These are phyloP conservation scores for Hypoxylon sp. DNA, from an alignment of 2,329 filamentous ascomycete species.

Conservation along the genomic window DNA sequence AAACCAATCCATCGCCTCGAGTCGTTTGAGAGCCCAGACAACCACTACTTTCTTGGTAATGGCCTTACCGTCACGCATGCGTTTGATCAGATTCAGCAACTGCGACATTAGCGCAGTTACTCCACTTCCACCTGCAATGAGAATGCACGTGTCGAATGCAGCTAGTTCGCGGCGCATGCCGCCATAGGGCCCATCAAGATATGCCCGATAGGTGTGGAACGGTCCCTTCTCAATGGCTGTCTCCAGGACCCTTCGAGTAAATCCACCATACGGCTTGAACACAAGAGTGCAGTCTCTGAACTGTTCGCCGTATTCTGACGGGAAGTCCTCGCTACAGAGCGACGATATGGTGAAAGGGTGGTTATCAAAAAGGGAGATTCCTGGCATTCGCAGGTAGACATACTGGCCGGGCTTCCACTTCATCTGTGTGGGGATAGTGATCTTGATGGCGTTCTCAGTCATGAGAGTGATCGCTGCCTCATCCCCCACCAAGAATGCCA, in stretches of 20 bases:
- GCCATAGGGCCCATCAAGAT: constrained; percentile 94
- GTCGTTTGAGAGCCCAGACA: constrained; percentile 92
- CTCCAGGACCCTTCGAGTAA: constrained; percentile 87
- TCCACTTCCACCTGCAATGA: constrained; percentile 94
- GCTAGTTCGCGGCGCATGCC: constrained; percentile 92
- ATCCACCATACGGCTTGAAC: constrained; percentile 92
- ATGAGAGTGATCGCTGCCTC: constrained; percentile 91
- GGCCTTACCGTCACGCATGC: constrained; percentile 94
- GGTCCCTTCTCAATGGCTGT: constrained; percentile 88
- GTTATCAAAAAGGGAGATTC: constrained; percentile 90
- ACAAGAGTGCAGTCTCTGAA: constrained; percentile 92
- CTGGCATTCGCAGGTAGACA: constrained; percentile 93
- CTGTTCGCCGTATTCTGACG: constrained; percentile 88
- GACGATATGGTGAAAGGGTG: constrained; percentile 97
- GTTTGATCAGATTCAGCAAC: constrained; percentile 92
- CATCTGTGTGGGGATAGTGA: constrained; percentile 94
- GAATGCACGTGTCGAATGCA: constrained; percentile 92
- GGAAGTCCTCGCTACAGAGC: constrained; percentile 92
- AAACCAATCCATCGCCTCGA: constrained; percentile 98
- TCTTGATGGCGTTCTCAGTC: constrained; percentile 93
- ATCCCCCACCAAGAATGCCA: constrained; percentile 89
- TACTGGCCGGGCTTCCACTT: constrained; percentile 95
- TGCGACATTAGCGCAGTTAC: constrained; percentile 95
- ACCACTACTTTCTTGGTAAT: constrained; percentile 92
- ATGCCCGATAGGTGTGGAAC: constrained; percentile 92